Percentiles rank a stretch among this genome's conserved stretches.
Evolutionary conservation across 2,329 filamentous ascomycete genomes (phyloP).

Genomic region (Mariannaea elegans): DNA sequence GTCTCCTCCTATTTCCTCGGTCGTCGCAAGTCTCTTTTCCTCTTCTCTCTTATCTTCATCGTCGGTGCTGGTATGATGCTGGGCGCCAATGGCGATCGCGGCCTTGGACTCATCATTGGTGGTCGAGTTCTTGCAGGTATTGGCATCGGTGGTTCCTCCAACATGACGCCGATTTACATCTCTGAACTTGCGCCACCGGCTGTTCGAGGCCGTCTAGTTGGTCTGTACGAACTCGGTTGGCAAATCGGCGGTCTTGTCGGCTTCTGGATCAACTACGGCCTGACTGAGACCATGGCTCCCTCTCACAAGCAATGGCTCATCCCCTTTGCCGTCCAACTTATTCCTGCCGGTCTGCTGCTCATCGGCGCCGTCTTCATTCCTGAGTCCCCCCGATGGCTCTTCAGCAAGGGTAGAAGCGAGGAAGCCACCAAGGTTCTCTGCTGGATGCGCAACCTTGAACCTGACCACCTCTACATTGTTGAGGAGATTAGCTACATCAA

Average conservation of each 20-base stretch:
- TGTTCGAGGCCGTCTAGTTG: conserved; percentile 70
- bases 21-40: conserved; percentile 69
- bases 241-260: conserved; percentile 71
- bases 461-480: conserved; percentile 70
- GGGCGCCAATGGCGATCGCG: conserved; percentile 67
- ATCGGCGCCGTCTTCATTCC: conserved; percentile 67
- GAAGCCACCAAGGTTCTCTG: conserved; percentile 66
- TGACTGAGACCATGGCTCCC: conserved; percentile 59
- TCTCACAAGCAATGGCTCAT: conserved; percentile 68
- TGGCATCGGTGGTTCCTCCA: conserved; percentile 69
- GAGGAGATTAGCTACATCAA: conserved; percentile 79
- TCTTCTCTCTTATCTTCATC: conserved; percentile 71
- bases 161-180: conserved; percentile 71
- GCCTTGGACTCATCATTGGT: conserved; percentile 70
- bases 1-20: conserved; percentile 72
- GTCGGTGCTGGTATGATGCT: conserved; percentile 79
- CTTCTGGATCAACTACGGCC: conserved; percentile 73
- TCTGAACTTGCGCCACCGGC: conserved; percentile 69
- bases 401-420: conserved; percentile 67
- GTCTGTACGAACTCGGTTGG: conserved; percentile 73
- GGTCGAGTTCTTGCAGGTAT: conserved; percentile 71
- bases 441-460: conserved; percentile 70
- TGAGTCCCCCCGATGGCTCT: conserved; percentile 76
- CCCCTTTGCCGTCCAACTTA: conserved; percentile 72
- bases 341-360: conserved; percentile 71